phyloP scores from a whole-genome alignment of 306 rosid species.

The Pyrus betulifolia region DNA sequence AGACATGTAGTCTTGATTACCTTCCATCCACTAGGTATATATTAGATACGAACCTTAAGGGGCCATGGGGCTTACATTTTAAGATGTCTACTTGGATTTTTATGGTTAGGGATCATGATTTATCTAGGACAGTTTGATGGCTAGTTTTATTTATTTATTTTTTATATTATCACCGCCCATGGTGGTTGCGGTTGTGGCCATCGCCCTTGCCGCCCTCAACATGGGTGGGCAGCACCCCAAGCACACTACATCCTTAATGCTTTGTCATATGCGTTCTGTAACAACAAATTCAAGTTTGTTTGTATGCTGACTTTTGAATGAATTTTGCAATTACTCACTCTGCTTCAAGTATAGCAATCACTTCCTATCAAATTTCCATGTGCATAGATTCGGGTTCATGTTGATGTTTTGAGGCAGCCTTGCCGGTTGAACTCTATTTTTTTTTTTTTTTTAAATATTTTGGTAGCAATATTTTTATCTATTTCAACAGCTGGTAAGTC shows the following conservation, averaged over 20 bases:
- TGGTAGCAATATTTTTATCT: neutral
- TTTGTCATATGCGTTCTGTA: neutral
- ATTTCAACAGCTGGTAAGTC: neutral
- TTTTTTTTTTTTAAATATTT: neutral
- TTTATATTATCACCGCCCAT: too few species aligned
- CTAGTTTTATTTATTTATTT: neutral
- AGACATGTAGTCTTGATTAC: neutral
- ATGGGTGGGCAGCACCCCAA: neutral
- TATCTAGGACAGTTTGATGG: neutral
- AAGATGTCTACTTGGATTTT: neutral
- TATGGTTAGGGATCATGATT: neutral
- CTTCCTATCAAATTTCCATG: slow-evolving; percentile 19
- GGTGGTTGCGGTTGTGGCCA: too few species aligned
- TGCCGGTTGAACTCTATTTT: neutral
- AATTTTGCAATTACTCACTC: neutral
- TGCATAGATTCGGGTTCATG: slow-evolving; percentile 29
- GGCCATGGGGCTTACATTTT: neutral
- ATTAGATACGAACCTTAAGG: neutral
- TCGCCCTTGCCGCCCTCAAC: too few species aligned
- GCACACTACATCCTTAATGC: neutral
- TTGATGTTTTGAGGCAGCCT: neutral
- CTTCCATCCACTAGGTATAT: neutral
- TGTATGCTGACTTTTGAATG: neutral
- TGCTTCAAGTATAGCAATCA: neutral
- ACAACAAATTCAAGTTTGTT: neutral